These are phyloP conservation scores for Funneliformis caledonium DNA, from an alignment of 371 early-diverging fungal genomes.

Conservation along the genomic window DNA sequence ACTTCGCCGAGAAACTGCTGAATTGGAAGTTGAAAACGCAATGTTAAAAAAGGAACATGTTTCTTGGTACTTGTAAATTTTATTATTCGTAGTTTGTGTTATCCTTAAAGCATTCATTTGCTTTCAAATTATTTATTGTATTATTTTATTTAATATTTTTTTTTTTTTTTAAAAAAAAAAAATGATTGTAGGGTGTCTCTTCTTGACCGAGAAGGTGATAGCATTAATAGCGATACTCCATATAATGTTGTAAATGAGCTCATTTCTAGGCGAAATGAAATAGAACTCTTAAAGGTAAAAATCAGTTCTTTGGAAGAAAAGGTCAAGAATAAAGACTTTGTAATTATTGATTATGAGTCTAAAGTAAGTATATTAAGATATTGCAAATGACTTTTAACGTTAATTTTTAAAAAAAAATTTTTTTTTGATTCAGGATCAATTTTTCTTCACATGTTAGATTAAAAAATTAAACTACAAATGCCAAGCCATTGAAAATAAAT, in stretches of 20 bases:
- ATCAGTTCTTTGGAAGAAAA: neutral
- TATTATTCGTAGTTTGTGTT: neutral
- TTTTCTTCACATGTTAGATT: neutral
- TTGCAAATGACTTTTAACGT: neutral
- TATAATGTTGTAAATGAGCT: conserved; percentile 20
- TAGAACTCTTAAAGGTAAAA: conserved; percentile 12
- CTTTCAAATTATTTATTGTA: neutral
- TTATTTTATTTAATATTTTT: neutral
- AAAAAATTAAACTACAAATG: neutral
- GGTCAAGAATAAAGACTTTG: neutral
- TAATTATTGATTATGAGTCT: neutral
- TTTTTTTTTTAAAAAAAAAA: neutral
- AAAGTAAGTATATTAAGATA: neutral
- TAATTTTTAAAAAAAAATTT: neutral
- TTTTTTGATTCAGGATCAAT: neutral
- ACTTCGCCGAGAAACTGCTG: conserved; percentile 28
- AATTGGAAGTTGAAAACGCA: conserved; percentile 30
- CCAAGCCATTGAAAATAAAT: conserved; percentile 7
- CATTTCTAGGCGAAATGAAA: conserved; percentile 14
- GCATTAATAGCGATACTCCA: conserved; percentile 15
- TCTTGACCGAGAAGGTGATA: conserved; percentile 17
- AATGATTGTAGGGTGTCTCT: neutral
- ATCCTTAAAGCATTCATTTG: neutral
- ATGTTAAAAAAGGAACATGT: conserved; percentile 29
- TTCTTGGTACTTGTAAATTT: neutral